Percentiles rank a stretch among this genome's conserved stretches.
phyloP scores from a whole-genome alignment of 2,329 filamentous ascomycete species.

The Penicillium brasilianum region DNA sequence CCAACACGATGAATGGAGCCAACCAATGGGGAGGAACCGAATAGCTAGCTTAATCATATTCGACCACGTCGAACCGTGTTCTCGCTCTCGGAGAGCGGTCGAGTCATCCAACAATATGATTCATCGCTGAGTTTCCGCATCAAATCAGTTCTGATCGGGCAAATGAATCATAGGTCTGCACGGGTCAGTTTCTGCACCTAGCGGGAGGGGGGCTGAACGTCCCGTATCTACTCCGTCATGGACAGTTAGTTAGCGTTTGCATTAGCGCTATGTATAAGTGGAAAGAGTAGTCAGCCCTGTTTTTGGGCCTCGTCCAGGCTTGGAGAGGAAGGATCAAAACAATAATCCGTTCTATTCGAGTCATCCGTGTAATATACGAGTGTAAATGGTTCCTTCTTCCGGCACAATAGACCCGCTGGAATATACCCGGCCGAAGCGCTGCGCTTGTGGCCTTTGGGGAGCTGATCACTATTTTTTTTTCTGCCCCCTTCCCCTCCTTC shows the following conservation, averaged over 20 bases:
- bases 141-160: conserved; percentile 12
- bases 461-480: conserved; percentile 2
- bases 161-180: conserved; percentile 29
- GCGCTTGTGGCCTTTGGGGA: conserved; percentile 11
- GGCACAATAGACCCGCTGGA: conserved; percentile 21
- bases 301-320: not conserved
- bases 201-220: not conserved
- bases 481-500: not conserved
- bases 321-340: not conserved
- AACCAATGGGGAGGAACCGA: conserved; percentile 20
- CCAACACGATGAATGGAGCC: conserved; percentile 16
- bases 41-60: conserved; percentile 2
- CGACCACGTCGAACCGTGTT: not conserved
- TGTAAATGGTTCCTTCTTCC: not conserved
- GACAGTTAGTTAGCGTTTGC: not conserved
- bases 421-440: conserved; percentile 17
- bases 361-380: not conserved
- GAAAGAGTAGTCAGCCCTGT: not conserved
- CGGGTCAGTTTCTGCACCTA: conserved; percentile 15
- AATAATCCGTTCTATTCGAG: not conserved
- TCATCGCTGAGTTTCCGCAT: conserved; percentile 21
- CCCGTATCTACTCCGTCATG: too few species aligned
- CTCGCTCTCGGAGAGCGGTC: not conserved
- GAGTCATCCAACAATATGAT: conserved; percentile 28
- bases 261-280: not conserved